phyloP scores from a whole-genome alignment of 2,329 filamentous ascomycete genomes.

The Leptographium radiaticola region DNA sequence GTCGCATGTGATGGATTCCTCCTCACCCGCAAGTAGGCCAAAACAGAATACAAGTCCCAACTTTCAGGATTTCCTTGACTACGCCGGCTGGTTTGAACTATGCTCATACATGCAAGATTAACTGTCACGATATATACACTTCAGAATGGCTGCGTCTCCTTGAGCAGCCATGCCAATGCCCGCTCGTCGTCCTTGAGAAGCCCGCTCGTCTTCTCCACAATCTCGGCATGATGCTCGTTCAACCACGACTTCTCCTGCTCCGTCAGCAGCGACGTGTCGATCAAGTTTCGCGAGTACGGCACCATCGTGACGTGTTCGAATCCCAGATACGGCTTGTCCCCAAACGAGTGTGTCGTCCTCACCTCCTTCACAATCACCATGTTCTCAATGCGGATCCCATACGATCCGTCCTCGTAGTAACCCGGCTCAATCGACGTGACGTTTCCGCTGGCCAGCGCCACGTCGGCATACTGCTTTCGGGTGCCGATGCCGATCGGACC shows the following conservation, averaged over 20 bases:
- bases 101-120: too few species aligned
- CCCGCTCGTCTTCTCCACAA: conserved; percentile 66
- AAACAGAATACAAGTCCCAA: not conserved
- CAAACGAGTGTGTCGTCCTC: conserved; percentile 77
- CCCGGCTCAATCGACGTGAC: conserved; percentile 94
- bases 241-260: conserved; percentile 70
- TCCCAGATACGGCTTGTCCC: conserved; percentile 84
- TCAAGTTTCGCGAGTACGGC: conserved; percentile 80
- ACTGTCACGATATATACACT: not conserved
- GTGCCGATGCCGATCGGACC: conserved; percentile 94
- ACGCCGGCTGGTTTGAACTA: not conserved
- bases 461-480: conserved; percentile 79
- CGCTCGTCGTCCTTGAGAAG: conserved; percentile 63
- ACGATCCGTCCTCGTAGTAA: conserved; percentile 91
- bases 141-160: conserved; percentile 62
- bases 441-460: conserved; percentile 79
- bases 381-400: conserved; percentile 94
- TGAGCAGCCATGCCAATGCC: conserved; percentile 68
- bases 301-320: conserved; percentile 98
- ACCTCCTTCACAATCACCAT: conserved; percentile 82
- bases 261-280: conserved; percentile 61
- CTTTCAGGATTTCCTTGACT: not conserved
- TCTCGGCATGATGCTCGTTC: conserved; percentile 71
- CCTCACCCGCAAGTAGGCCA: too few species aligned
- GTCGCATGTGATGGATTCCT: not conserved